These are phyloP conservation scores for Pichia eremophila DNA, from an alignment of 805 yeast species.

Conservation along the genomic window DNA sequence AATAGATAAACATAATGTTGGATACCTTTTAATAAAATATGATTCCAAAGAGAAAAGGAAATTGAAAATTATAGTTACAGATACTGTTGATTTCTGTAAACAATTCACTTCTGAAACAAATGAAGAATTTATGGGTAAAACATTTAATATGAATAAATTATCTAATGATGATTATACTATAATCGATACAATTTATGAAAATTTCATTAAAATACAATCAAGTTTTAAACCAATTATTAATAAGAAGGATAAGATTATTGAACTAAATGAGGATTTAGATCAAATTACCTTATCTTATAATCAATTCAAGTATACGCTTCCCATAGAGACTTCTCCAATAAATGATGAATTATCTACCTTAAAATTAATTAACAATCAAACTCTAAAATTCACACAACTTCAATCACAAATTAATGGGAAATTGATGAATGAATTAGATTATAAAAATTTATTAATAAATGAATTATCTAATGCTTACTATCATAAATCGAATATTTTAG, in stretches of 20 bases:
- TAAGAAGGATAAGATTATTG: not conserved
- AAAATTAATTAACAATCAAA: not conserved
- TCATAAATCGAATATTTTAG: not conserved
- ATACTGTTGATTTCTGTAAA: not conserved
- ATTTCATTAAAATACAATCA: not conserved
- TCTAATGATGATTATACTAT: not conserved
- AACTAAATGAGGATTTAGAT: not conserved
- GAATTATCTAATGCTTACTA: slow-evolving; percentile 2
- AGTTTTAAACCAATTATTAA: not conserved
- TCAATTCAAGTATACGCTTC: not conserved
- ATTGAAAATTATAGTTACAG: not conserved
- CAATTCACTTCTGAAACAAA: not conserved
- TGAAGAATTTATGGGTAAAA: not conserved
- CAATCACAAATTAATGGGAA: not conserved
- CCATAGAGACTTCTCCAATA: not conserved
- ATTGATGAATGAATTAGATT: not conserved
- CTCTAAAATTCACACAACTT: not conserved
- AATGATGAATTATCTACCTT: not conserved
- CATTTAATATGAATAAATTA: not conserved
- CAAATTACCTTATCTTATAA: not conserved
- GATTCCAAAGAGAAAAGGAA: not conserved
- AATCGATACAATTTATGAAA: not conserved
- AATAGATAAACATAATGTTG: not conserved
- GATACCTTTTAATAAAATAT: not conserved
- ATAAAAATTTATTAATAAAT: slow-evolving; percentile 1